Evolutionary conservation across 2,329 filamentous ascomycete genomes (phyloP), one percentile per base, ranked within the genome.

Genomic region (Penicillium sp.): DNA sequence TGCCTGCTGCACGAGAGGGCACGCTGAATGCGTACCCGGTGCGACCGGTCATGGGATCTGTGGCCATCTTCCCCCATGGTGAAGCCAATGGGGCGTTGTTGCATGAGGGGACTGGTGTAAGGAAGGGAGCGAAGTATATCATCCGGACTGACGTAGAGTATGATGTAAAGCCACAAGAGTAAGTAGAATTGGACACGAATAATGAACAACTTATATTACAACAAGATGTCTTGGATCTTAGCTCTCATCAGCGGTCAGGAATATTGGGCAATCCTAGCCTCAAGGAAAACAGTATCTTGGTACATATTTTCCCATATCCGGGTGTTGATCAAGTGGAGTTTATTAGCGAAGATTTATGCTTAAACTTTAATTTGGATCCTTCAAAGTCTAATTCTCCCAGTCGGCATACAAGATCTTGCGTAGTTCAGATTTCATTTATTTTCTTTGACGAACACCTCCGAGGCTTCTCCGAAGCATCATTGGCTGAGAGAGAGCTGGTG

Each of bases 101-200:
- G 55, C 87, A 90, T 62, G 87, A 89, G 66, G 87, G 87, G 0
- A 89, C 87, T 0, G 87, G 87, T 0, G 87, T 90, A 0, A 78
- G 80, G n/a, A 83, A 82, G 62, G 86, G 85, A 0, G 83, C 84
- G 0, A 83, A 83, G 69, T 90, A 89, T 66, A 85, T 90, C 1
- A 89, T 89, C 43, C 72, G 87, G 53, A 89, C 86, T 0, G 87
- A 90, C 67, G 83, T 90, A 4, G 82, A 88, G 69, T 90, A 89
- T 60, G 87, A 89, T 69, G 75, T 89, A 20, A 67, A 66, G 43
- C 65, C 67, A 22, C 61, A 57, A 15, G 51, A 53, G 25, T 54
- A 42, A 61, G 20, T 15, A 50, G 26, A 27, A 50, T 4, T 47
- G 12, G 8, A 48, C 14, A 50, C 14, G 47, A 51, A 55, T 46